Evolutionary conservation across 441 rosid species (phyloP).

Genomic region (Kokia cookei): DNA sequence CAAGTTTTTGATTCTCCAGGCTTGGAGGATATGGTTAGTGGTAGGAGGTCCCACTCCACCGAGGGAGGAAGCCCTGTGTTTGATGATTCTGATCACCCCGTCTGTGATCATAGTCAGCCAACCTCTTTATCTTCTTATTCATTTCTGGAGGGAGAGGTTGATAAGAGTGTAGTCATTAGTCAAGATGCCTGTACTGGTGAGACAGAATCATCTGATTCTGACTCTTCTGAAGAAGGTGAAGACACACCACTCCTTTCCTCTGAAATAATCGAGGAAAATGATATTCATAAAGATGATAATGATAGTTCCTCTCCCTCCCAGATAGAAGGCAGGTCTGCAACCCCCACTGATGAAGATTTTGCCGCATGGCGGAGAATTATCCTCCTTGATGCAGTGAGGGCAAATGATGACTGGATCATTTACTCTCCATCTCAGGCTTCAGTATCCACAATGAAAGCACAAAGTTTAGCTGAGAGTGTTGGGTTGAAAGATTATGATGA

Average conservation of each 20-base stretch:
- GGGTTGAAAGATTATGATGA: constrained; percentile 73
- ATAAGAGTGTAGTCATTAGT: constrained; percentile 32
- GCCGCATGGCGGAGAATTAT: constrained; percentile 84
- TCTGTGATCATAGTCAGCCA: constrained; percentile 11
- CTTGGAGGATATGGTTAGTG: constrained; percentile 42
- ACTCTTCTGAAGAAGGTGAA: constrained; percentile 43
- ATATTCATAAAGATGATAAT: constrained; percentile 17
- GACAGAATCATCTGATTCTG: constrained; percentile 48
- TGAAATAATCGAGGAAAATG: constrained; percentile 34
- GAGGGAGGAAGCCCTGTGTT: constrained; percentile 21
- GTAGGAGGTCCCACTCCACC: constrained; percentile 34
- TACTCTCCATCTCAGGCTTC: constrained; percentile 65
- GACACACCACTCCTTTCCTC: constrained; percentile 30
- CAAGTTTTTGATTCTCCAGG: constrained; percentile 42
- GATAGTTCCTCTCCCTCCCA: constrained; percentile 24
- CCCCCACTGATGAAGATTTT: constrained; percentile 54
- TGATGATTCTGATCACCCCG: constrained; percentile 23
- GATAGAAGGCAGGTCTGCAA: constrained; percentile 24
- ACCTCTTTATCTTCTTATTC: constrained; percentile 2
- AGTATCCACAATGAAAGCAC: constrained; percentile 55
- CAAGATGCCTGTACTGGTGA: constrained; percentile 42
- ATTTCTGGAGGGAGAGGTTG: constrained; percentile 37
- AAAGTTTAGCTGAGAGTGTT: constrained; percentile 51
- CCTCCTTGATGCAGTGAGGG: constrained; percentile 85
- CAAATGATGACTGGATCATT: constrained; percentile 67